Conservation (phyloP, 305 asterid genomes). For the Fraxinus albicans region DNA sequence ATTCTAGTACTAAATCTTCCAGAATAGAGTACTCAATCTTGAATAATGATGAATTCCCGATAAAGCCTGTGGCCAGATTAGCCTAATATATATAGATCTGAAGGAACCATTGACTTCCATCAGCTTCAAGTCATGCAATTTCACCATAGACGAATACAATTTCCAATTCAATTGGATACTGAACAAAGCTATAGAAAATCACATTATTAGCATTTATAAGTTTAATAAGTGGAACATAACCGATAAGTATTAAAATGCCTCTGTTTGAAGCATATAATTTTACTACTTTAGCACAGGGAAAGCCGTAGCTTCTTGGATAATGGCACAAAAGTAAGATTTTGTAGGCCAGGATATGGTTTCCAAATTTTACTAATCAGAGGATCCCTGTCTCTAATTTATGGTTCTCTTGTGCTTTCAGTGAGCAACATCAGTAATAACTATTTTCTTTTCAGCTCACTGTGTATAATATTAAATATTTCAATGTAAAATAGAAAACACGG, state of each 20-base stretch:
- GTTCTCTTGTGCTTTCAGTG: neutral
- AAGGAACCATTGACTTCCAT: neutral
- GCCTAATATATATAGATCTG: conserved; percentile 10
- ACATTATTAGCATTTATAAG: neutral
- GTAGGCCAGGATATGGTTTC: neutral
- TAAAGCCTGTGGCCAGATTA: neutral
- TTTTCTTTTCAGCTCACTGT: neutral
- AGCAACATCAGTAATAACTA: neutral
- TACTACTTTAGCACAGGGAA: conserved; percentile 4
- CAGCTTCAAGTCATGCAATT: conserved; percentile 12
- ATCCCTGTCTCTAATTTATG: neutral
- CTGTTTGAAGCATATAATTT: neutral
- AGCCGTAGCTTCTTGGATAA: neutral
- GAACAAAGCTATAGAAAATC: conserved; percentile 5
- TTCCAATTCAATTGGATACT: conserved; percentile 2
- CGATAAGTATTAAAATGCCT: neutral
- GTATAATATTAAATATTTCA: neutral
- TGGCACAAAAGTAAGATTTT: neutral
- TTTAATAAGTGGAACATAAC: neutral
- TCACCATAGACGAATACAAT: conserved; percentile 7
- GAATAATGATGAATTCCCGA: neutral
- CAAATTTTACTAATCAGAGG: neutral
- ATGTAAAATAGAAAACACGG: neutral
- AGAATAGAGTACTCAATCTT: neutral
- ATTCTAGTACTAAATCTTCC: conserved; percentile 4